Conservation (phyloP, 768 basidiomycete species). For the Vararia minispora region DNA sequence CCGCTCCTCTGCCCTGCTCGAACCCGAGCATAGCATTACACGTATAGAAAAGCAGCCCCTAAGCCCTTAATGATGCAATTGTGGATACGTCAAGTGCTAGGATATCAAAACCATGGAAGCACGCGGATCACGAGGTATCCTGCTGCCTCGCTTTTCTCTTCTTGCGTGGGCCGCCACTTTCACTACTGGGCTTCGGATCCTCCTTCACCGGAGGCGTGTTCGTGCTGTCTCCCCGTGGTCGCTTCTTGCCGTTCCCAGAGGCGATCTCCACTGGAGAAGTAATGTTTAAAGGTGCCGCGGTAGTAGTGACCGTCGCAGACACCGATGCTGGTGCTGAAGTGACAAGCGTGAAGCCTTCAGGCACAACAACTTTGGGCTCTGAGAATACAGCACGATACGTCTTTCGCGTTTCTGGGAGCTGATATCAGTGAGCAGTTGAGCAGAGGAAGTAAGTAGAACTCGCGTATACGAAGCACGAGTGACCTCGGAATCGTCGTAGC, state of each 20-base stretch:
- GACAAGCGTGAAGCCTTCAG: constrained; percentile 14
- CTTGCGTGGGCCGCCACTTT: constrained; percentile 2
- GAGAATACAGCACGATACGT: constrained; percentile 75
- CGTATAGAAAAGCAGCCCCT: too few relatives aligned
- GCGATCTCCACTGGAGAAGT: neutral
- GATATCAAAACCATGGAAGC: too few relatives aligned
- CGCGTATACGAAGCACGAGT: constrained; percentile 62
- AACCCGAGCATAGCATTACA: too few relatives aligned
- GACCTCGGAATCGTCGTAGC: constrained; percentile 53
- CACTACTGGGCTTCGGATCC: neutral
- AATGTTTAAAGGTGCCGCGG: neutral
- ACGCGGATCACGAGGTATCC: neutral
- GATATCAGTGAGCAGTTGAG: neutral
- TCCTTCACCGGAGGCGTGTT: neutral
- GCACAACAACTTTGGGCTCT: constrained; percentile 57
- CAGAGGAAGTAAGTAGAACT: constrained; percentile 19
- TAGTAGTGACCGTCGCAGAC: neutral
- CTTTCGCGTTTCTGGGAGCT: constrained; percentile 56
- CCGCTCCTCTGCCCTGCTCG: too few relatives aligned
- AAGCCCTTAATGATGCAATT: too few relatives aligned
- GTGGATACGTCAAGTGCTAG: too few relatives aligned
- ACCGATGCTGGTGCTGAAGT: neutral
- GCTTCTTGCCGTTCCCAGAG: neutral
- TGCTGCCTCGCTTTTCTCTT: constrained; percentile 10
- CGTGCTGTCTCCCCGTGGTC: constrained; percentile 4